Evolutionary conservation across 331 rosid genomes (phyloP).

Genomic region (Prunus yedoensis): DNA sequence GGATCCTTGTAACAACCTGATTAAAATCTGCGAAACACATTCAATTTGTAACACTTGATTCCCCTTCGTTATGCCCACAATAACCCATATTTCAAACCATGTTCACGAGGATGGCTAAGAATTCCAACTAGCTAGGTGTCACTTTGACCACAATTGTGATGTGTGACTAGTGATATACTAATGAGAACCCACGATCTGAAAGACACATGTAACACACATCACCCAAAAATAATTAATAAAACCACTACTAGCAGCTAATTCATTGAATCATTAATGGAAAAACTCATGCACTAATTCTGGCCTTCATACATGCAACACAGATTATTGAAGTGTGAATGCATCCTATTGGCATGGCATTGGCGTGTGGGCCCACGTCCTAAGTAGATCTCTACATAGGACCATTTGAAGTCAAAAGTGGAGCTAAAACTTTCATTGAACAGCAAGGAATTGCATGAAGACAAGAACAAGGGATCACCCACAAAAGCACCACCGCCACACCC

Average conservation of each 20-base stretch:
- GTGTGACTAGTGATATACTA: not conserved
- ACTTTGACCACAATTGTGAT: no score
- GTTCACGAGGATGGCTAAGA: no score
- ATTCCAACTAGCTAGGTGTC: no score
- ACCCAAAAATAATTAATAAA: not conserved
- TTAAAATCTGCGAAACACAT: no score
- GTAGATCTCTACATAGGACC: no score
- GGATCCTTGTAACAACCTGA: no score
- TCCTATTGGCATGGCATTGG: slow-evolving; percentile 11
- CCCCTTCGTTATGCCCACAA: no score
- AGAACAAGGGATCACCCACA: slow-evolving; percentile 8
- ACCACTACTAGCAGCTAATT: not conserved
- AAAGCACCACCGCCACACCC: slow-evolving; percentile 20
- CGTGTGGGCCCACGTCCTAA: no score
- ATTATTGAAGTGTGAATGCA: not conserved
- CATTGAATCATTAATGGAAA: not conserved
- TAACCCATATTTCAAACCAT: no score
- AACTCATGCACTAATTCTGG: not conserved
- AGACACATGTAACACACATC: not conserved
- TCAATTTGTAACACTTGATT: no score
- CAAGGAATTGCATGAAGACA: slow-evolving; percentile 19
- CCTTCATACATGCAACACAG: slow-evolving; percentile 2
- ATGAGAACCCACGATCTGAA: not conserved
- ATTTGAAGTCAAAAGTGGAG: slow-evolving; percentile 42
- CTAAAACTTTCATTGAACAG: slow-evolving; percentile 6